Percentiles rank a stretch among this genome's conserved stretches.
phyloP scores from a whole-genome alignment of 345 rosid species.

The Aquilaria malaccensis region DNA sequence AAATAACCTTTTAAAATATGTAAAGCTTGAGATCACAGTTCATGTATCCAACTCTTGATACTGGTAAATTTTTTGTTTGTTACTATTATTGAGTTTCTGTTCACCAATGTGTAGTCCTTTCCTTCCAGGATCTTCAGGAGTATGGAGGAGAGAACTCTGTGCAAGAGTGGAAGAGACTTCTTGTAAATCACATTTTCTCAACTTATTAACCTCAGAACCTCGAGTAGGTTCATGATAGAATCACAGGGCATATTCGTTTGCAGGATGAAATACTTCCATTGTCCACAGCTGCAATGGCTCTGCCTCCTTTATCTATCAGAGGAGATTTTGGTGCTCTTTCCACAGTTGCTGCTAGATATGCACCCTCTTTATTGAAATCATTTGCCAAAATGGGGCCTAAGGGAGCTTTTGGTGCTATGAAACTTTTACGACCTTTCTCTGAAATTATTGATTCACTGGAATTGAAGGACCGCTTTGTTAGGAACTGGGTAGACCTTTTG shows the following conservation, averaged over 20 bases:
- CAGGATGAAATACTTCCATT: conserved; percentile 94
- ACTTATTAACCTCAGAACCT: not conserved
- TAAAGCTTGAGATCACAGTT: not conserved
- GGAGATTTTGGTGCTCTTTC: conserved; percentile 85
- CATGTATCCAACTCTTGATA: not conserved
- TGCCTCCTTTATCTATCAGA: conserved; percentile 83
- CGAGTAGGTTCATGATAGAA: not conserved
- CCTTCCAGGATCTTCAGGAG: conserved; percentile 69
- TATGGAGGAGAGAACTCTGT: conserved; percentile 75
- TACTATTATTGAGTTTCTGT: not conserved
- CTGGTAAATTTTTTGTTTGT: no score
- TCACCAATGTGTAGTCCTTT: not conserved
- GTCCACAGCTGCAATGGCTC: conserved; percentile 86
- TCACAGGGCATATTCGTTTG: conserved; percentile 8
- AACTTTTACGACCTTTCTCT: conserved; percentile 85
- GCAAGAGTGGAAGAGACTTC: conserved; percentile 83
- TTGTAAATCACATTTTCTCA: conserved; percentile 36
- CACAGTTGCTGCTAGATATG: conserved; percentile 85
- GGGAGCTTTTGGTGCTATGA: conserved; percentile 78
- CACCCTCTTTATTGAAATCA: conserved; percentile 75
- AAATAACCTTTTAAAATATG: no score
- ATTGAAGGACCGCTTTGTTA: conserved; percentile 71
- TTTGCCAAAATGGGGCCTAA: conserved; percentile 78
- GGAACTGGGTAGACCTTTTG: conserved; percentile 91
- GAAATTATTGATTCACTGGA: conserved; percentile 74